Evolutionary conservation across 140 eudicot species (phyloP).

Genomic region (Senecio squalidus): DNA sequence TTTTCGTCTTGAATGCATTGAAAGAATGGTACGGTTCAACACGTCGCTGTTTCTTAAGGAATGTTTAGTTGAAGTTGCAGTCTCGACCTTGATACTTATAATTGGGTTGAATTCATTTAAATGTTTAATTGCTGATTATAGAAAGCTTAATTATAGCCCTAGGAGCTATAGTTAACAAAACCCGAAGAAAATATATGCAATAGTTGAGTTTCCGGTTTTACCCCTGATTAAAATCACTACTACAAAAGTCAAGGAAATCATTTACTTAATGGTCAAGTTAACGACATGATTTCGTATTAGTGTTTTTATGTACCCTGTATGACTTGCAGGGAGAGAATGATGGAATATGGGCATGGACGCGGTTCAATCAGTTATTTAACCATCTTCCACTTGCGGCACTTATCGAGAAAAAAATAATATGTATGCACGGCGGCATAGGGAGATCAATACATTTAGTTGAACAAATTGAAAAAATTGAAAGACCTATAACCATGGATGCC

Average conservation of each 20-base stretch:
- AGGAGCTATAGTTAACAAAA: no score
- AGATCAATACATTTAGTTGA: slow-evolving; percentile 90
- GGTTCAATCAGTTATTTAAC: slow-evolving; percentile 86
- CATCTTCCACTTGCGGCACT: slow-evolving; percentile 94
- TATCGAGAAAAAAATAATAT: slow-evolving; percentile 85
- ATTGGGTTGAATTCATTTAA: no score
- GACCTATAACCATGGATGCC: slow-evolving; percentile 93
- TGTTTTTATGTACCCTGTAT: slow-evolving; percentile 10
- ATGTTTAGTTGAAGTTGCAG: not conserved
- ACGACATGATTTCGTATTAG: no score
- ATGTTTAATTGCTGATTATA: no score
- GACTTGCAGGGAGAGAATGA: slow-evolving; percentile 82
- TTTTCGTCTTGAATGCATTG: slow-evolving; percentile 93
- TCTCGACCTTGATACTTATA: not conserved
- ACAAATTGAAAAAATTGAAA: slow-evolving; percentile 92
- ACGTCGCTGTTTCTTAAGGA: not conserved
- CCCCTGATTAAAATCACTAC: no score
- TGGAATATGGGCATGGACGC: slow-evolving; percentile 97
- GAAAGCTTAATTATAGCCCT: no score
- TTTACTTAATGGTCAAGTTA: no score
- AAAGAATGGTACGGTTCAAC: slow-evolving; percentile 69
- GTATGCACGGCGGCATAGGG: slow-evolving; percentile 99
- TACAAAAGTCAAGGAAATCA: no score
- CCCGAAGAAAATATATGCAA: no score
- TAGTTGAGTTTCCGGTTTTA: no score